phyloP scores from a whole-genome alignment of 257 asterid species.

The Voacanga thouarsii region DNA sequence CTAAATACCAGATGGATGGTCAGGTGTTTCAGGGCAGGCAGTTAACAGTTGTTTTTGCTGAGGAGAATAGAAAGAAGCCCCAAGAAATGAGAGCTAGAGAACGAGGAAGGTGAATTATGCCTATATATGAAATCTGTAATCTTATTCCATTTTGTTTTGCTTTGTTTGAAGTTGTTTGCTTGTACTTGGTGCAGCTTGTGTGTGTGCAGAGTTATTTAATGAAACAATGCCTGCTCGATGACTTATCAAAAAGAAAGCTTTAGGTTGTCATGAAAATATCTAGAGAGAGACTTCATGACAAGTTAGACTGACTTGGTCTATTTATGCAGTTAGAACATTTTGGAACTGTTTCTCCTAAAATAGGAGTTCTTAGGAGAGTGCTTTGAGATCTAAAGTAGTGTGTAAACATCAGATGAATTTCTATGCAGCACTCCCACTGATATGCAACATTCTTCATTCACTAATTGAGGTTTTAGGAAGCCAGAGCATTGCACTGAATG shows the following conservation, averaged over 20 bases:
- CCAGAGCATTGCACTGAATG: neutral
- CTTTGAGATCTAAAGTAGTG: neutral
- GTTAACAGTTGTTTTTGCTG: conserved; percentile 92
- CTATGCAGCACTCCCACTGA: too few relatives aligned
- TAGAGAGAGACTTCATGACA: too few relatives aligned
- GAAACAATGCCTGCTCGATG: too few relatives aligned
- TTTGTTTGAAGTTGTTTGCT: neutral
- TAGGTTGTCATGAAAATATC: neutral
- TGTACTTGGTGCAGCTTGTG: neutral
- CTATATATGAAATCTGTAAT: neutral
- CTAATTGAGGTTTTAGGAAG: neutral
- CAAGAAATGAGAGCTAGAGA: conserved; percentile 79
- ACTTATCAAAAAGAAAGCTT: neutral
- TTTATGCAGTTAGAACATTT: neutral
- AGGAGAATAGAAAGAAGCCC: conserved; percentile 91
- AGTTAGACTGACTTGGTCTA: neutral
- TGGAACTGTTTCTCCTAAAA: neutral
- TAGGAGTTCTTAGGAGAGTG: neutral
- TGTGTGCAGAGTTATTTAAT: neutral
- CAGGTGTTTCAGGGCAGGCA: conserved; percentile 71
- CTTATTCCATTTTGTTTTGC: neutral
- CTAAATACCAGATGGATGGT: conserved; percentile 95
- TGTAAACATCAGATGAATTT: neutral
- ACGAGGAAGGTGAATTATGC: conserved; percentile 46
- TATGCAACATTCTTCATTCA: neutral